These are phyloP conservation scores for Neofusicoccum umdonicola DNA, from an alignment of 2,329 filamentous ascomycete genomes.

Conservation along the genomic window DNA sequence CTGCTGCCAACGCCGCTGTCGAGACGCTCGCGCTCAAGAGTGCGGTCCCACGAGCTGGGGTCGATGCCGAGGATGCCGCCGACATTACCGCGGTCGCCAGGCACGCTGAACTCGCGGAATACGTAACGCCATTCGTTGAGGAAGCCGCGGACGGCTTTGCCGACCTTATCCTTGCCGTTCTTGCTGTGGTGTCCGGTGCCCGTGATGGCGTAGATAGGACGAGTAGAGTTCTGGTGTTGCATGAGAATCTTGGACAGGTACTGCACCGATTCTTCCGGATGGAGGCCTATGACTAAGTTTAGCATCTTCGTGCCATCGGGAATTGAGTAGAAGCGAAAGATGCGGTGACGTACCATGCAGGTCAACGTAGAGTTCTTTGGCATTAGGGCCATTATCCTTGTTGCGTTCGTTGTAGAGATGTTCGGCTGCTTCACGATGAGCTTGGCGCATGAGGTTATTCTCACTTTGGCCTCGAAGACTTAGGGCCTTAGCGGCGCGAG, in stretches of 20 bases:
- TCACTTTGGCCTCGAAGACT: slow-evolving; percentile 93
- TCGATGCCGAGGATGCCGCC: slow-evolving; percentile 65
- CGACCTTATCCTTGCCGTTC: slow-evolving; percentile 98
- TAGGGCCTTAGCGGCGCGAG: slow-evolving; percentile 89
- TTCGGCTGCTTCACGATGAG: slow-evolving; percentile 87
- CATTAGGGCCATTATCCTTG: slow-evolving; percentile 56
- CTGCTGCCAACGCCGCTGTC: slow-evolving; percentile 27
- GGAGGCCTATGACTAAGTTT: slow-evolving; percentile 58
- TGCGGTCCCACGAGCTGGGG: slow-evolving; percentile 58
- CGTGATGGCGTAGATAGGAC: slow-evolving; percentile 90
- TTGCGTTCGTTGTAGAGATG: slow-evolving; percentile 94
- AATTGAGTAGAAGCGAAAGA: background rate
- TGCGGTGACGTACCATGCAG: slow-evolving; percentile 61
- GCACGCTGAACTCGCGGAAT: slow-evolving; percentile 93
- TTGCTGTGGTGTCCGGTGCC: slow-evolving; percentile 97
- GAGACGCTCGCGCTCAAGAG: slow-evolving; percentile 26
- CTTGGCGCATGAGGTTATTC: slow-evolving; percentile 95
- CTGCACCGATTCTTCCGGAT: slow-evolving; percentile 93
- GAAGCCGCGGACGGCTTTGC: slow-evolving; percentile 86
- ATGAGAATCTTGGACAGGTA: slow-evolving; percentile 86
- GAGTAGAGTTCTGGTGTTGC: slow-evolving; percentile 69
- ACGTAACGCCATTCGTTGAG: slow-evolving; percentile 94
- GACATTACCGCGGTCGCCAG: slow-evolving; percentile 85
- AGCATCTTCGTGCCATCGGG: background rate
- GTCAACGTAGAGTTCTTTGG: slow-evolving; percentile 85